Conservation (phyloP, 345 rosid genomes). For the Xanthoceras sorbifolium region DNA sequence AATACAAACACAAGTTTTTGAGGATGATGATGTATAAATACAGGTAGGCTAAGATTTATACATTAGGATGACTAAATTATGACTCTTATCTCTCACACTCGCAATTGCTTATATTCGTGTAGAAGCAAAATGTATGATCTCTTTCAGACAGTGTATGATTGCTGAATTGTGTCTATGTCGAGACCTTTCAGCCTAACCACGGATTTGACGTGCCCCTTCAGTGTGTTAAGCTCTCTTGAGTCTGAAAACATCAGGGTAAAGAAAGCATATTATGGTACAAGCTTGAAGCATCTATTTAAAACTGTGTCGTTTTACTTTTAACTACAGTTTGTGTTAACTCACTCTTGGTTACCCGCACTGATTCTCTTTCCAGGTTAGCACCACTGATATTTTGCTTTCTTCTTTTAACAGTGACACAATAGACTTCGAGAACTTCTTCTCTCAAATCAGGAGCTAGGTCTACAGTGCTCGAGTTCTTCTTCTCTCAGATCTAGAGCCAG, state of each 20-base stretch:
- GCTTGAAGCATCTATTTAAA: no score
- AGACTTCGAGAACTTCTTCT: no score
- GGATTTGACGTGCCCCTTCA: conserved; percentile 62
- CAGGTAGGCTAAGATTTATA: conserved; percentile 4
- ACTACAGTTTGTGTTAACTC: no score
- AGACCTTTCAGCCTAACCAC: conserved; percentile 56
- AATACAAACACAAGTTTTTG: background rate
- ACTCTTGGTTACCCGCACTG: no score
- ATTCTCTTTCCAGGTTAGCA: no score
- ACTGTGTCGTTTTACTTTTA: no score
- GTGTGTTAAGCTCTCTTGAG: conserved; percentile 49
- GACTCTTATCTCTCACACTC: background rate
- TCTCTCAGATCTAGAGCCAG: no score
- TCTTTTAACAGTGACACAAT: no score
- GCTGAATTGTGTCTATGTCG: conserved; percentile 60
- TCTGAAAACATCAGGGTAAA: conserved; percentile 32
- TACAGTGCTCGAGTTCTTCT: no score
- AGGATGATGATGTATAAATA: conserved; percentile 16
- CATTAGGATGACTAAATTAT: background rate
- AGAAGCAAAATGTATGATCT: conserved; percentile 18
- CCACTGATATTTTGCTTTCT: no score
- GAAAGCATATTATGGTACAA: background rate
- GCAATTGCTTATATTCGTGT: background rate
- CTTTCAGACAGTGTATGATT: conserved; percentile 49
- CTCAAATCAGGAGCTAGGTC: no score